Base-by-base conservation (phyloP, 2,329 filamentous ascomycete genomes). In the Emmonsiellopsis sp. region DNA sequence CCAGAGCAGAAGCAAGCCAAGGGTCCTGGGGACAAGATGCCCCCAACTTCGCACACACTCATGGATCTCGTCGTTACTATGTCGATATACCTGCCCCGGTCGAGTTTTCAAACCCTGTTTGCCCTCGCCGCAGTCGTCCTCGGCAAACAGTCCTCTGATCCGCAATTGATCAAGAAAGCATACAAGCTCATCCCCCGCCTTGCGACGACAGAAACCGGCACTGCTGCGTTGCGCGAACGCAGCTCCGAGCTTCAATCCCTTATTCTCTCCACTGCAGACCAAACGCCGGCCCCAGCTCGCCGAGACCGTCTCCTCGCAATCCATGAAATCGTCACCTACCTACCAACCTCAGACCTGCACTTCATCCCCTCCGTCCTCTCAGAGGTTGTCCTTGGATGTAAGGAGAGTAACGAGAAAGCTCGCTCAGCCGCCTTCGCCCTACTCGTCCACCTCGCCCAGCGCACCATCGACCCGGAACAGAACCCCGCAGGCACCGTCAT, bases 1-100 rank as follows among this genome's bases (percentile, higher is more conserved):
- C 77, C 77, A 40, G 75, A 79, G 61, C 82, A 83, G 62, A 82
- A 81, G 62, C 79, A 83, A 61, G 73, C 78, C 59, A 80, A 81
- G 58, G 73, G 78, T 52, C 74, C 80, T 49, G 80, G 85, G 39
- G 84, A 86, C 66, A 83, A 80, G 64, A 89, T 95, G 83, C 93
- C 93, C 9, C 92, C 92, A 14, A 95, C 88, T 51, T 88, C 86
- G 52, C 92, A 97, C 71, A 97, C 92, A 0, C 78, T 98, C 33
- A 95, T 98, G 85, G 93, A 98, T 65, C 79, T 98, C 36, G 84
- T 98, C 61, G 95, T 97, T 62, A 94, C 93, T 5, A 95, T 98
- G 72, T 91, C 93, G 0, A 85, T 92, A 13, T 95, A 98, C 65
- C 80, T 98, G 6, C 91, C 93, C 1, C 79, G 90, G 40, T 84